A percentile compares a stretch with the other conserved stretches of the same genome.
phyloP scores from a whole-genome alignment of 2,329 filamentous ascomycete genomes.

The Paramyrothecium roridum region DNA sequence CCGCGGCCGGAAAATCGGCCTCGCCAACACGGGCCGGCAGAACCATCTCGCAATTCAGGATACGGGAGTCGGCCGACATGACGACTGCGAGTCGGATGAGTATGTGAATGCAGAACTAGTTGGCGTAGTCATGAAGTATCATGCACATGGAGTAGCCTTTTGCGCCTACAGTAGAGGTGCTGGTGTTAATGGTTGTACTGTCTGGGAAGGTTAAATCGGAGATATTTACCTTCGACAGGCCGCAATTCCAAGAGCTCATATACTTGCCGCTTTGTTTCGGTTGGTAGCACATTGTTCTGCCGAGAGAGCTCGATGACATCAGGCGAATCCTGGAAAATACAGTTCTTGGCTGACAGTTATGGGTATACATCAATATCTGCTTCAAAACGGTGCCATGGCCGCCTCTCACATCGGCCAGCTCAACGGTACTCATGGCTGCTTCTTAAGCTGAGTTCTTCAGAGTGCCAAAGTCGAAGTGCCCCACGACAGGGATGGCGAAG shows the following conservation, averaged over 20 bases:
- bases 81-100: conserved; percentile 20
- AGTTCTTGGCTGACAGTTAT: conserved; percentile 15
- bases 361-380: conserved; percentile 25
- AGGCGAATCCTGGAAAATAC: conserved; percentile 20
- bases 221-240: conserved; percentile 20
- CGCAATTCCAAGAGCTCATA: conserved; percentile 27
- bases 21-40: conserved; percentile 23
- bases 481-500: conserved; percentile 24
- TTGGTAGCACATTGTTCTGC: conserved; percentile 11
- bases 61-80: conserved; percentile 22
- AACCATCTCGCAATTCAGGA: conserved; percentile 29
- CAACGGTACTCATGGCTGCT: conserved; percentile 10
- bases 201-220: neutral
- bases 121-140: conserved; percentile 29
- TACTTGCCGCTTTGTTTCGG: conserved; percentile 13
- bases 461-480: conserved; percentile 25
- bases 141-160: conserved; percentile 30
- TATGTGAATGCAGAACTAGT: conserved; percentile 20
- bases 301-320: conserved; percentile 22
- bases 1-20: conserved; percentile 22
- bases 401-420: conserved; percentile 28
- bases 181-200: neutral
- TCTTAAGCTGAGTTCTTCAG: conserved; percentile 17
- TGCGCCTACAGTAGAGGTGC: conserved; percentile 17
- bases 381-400: conserved; percentile 23